Percentiles rank a stretch among this genome's conserved stretches.
These are phyloP conservation scores for Magnolia officinalis DNA, from an alignment of 164 flowering plant species.

Conservation along the genomic window DNA sequence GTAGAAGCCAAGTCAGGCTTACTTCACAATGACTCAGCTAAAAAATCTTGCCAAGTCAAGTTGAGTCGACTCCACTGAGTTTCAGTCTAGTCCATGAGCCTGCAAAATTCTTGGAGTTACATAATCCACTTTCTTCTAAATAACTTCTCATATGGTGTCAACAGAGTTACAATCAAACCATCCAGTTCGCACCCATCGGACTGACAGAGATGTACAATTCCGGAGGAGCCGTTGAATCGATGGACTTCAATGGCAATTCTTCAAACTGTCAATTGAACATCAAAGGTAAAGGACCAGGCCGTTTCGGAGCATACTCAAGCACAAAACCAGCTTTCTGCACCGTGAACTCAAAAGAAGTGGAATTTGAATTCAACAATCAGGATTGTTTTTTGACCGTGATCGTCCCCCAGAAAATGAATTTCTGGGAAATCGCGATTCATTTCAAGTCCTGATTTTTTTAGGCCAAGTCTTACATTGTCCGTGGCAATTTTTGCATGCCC, in stretches of 20 bases:
- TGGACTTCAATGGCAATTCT: conserved; percentile 18
- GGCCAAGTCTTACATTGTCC: background rate
- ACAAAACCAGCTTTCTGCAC: conserved; percentile 35
- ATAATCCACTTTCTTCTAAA: background rate
- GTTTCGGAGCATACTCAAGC: conserved; percentile 54
- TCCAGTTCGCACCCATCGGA: conserved; percentile 61
- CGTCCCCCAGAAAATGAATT: conserved; percentile 27
- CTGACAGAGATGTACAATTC: conserved; percentile 61
- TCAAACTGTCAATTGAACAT: conserved; percentile 24
- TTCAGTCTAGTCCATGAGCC: background rate
- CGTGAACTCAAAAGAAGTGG: conserved; percentile 31
- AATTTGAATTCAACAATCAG: conserved; percentile 26
- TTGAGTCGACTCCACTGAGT: background rate
- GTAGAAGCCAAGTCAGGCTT: too few relatives aligned
- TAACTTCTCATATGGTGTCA: background rate
- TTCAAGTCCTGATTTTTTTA: conserved; percentile 18
- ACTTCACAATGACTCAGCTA: too few relatives aligned
- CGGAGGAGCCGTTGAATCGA: conserved; percentile 56
- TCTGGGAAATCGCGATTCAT: conserved; percentile 44
- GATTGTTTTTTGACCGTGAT: conserved; percentile 35
- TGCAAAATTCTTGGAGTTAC: background rate
- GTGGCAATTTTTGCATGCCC: background rate
- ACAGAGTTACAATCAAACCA: conserved; percentile 35
- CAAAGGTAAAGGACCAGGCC: conserved; percentile 50
- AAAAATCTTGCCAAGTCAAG: too few relatives aligned